Evolutionary conservation across 2,329 filamentous ascomycete species (phyloP).

Genomic region (Colletotrichum australisinense): DNA sequence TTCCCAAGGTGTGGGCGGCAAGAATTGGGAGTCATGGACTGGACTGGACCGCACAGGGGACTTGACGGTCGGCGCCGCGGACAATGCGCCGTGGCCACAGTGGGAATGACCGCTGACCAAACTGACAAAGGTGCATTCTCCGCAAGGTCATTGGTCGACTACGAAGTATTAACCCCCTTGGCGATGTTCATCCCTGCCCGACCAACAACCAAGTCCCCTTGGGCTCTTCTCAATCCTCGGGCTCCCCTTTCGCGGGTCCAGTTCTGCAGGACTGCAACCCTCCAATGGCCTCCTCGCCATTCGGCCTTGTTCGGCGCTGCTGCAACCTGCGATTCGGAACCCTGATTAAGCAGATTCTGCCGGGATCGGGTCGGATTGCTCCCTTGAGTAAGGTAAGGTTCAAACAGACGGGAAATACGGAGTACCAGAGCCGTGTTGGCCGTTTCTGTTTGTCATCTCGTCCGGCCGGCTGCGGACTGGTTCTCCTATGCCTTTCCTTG

Average conservation of each 20-base stretch:
- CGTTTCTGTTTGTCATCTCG: constrained; percentile 19
- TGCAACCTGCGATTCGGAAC: not conserved
- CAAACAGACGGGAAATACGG: not conserved
- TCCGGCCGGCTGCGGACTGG: not conserved
- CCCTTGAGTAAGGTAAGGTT: not conserved
- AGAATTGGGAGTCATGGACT: not conserved
- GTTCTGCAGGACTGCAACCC: not conserved
- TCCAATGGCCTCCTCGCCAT: not conserved
- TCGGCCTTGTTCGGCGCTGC: constrained; percentile 19
- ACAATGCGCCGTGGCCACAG: constrained; percentile 17
- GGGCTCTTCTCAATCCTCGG: not conserved
- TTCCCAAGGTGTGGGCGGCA: not conserved
- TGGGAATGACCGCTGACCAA: constrained; percentile 17
- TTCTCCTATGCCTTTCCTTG: not conserved
- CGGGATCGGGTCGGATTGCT: constrained; percentile 19
- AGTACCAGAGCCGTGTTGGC: not conserved
- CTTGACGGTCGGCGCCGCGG: too few species aligned
- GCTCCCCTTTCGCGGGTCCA: constrained; percentile 4
- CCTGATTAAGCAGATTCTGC: constrained; percentile 10
- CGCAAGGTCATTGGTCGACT: constrained; percentile 3
- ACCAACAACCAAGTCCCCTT: not conserved
- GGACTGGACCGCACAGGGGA: not conserved
- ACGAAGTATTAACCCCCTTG: not conserved
- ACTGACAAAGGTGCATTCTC: constrained; percentile 27
- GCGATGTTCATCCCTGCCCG: not conserved